Conservation (phyloP, 257 asterid genomes). For the Lithospermum erythrorhizon region DNA sequence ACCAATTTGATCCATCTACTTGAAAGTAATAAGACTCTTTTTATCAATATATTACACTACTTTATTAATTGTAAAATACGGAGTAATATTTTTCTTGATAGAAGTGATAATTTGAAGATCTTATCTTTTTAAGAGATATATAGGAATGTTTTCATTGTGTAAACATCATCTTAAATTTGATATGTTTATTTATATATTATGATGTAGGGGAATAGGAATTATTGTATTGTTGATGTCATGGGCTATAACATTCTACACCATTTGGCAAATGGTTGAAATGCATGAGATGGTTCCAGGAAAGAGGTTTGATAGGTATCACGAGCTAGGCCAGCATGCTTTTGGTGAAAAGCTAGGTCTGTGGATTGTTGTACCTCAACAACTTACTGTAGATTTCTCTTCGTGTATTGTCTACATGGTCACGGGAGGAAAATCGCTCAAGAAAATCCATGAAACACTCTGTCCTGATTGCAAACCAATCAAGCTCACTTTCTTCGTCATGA, state of each 20-base stretch:
- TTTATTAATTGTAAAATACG: no score
- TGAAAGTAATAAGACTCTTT: no score
- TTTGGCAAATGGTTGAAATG: conserved; percentile 90
- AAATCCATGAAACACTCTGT: conserved; percentile 26
- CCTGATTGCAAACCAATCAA: conserved; percentile 16
- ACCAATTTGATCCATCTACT: no score
- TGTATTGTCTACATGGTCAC: conserved; percentile 73
- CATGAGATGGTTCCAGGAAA: conserved; percentile 67
- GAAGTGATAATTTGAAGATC: no score
- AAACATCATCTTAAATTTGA: no score
- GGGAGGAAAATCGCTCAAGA: conserved; percentile 52
- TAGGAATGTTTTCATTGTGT: no score
- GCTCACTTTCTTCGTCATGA: conserved; percentile 39
- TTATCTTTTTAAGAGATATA: no score
- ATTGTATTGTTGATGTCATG: conserved; percentile 38
- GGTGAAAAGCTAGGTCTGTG: conserved; percentile 59
- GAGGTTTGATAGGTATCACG: conserved; percentile 69
- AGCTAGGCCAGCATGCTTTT: conserved; percentile 58
- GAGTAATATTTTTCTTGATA: no score
- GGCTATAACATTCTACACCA: conserved; percentile 51
- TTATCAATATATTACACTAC: no score
- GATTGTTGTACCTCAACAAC: conserved; percentile 67
- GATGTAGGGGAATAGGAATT: conserved; percentile 54
- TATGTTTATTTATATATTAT: background rate
- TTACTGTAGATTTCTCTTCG: conserved; percentile 37